A percentile compares a stretch with the other conserved stretches of the same genome.
These are phyloP conservation scores for Aspergillus bombycis DNA, from an alignment of 2,329 filamentous ascomycete species.

Conservation along the genomic window DNA sequence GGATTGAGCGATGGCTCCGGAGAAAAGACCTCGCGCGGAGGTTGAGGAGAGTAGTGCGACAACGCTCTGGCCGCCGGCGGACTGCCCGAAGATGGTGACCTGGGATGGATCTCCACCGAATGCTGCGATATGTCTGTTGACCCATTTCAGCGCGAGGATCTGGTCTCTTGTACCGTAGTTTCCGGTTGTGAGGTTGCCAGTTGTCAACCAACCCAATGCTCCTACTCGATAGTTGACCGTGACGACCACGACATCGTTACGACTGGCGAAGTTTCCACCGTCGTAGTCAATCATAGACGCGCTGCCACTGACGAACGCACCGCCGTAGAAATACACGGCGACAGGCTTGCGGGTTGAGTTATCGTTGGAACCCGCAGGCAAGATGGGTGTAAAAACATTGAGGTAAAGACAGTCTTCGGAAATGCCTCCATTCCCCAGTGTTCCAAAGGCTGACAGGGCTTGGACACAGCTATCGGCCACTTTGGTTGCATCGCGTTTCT, in stretches of 20 bases:
- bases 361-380: slow-evolving; percentile 22
- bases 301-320: slow-evolving; percentile 32
- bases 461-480: slow-evolving; percentile 27
- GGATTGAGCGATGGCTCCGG: slow-evolving; percentile 31
- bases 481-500: slow-evolving; percentile 34
- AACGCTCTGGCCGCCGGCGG: slow-evolving; percentile 56
- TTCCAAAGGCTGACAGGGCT: slow-evolving; percentile 18
- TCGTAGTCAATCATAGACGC: slow-evolving; percentile 35
- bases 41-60: slow-evolving; percentile 31
- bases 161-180: slow-evolving; percentile 39
- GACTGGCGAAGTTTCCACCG: slow-evolving; percentile 39
- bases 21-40: slow-evolving; percentile 30
- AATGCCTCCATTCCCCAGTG: slow-evolving; percentile 18
- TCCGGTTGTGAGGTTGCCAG: slow-evolving; percentile 37
- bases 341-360: slow-evolving; percentile 22
- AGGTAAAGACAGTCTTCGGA: slow-evolving; percentile 41
- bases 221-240: slow-evolving; percentile 41
- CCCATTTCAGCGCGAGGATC: slow-evolving; percentile 34
- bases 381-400: slow-evolving; percentile 39
- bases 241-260: slow-evolving; percentile 41
- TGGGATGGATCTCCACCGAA: slow-evolving; percentile 35
- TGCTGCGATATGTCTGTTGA: slow-evolving; percentile 28
- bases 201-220: slow-evolving; percentile 36
- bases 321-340: slow-evolving; percentile 40
- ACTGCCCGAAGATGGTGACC: slow-evolving; percentile 42